Percentiles rank a stretch among this genome's conserved stretches.
Conservation (phyloP, 495 filamentous ascomycete species). For the Parathielavia appendiculata region DNA sequence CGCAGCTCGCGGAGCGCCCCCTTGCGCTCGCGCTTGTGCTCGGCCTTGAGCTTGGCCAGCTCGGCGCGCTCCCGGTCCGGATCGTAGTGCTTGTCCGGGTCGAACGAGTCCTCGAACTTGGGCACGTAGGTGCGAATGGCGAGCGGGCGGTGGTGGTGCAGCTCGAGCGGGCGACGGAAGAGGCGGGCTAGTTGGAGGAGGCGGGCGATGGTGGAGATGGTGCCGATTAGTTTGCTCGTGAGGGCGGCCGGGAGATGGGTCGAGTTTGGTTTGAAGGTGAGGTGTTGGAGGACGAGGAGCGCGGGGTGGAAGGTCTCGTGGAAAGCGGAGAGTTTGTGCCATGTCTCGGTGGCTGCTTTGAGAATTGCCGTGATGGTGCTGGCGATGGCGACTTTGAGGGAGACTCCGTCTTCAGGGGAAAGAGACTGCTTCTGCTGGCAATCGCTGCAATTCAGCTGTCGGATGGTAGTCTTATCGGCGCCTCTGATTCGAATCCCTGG, state of each 20-base stretch:
- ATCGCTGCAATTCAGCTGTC: constrained; percentile 51
- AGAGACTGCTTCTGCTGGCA: constrained; percentile 32
- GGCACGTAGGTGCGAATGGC: constrained; percentile 85
- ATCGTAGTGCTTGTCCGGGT: constrained; percentile 93
- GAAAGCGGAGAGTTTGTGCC: constrained; percentile 64
- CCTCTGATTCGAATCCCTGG: constrained; percentile 49
- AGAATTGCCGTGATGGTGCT: constrained; percentile 54
- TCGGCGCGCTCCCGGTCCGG: constrained; percentile 84
- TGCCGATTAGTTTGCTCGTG: constrained; percentile 34
- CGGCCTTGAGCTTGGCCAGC: constrained; percentile 68
- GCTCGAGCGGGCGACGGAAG: constrained; percentile 68
- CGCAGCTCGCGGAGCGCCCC: constrained; percentile 89
- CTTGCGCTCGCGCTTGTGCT: constrained; percentile 93
- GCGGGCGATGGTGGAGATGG: constrained; percentile 41
- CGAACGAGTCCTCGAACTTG: constrained; percentile 95
- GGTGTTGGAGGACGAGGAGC: constrained; percentile 49
- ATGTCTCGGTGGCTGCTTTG: constrained; percentile 55
- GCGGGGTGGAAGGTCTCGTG: constrained; percentile 64
- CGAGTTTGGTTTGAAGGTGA: constrained; percentile 47
- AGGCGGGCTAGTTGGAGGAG: constrained; percentile 54
- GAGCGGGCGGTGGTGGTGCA: constrained; percentile 84
- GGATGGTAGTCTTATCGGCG: constrained; percentile 29
- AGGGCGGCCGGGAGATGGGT: constrained; percentile 44
- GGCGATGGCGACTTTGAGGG: constrained; percentile 55
- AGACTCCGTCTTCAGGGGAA: constrained; percentile 33